Evolutionary conservation across 2,329 filamentous ascomycete species (phyloP), one percentile per base, ranked within the genome.

Genomic region (Fusarium palustre): DNA sequence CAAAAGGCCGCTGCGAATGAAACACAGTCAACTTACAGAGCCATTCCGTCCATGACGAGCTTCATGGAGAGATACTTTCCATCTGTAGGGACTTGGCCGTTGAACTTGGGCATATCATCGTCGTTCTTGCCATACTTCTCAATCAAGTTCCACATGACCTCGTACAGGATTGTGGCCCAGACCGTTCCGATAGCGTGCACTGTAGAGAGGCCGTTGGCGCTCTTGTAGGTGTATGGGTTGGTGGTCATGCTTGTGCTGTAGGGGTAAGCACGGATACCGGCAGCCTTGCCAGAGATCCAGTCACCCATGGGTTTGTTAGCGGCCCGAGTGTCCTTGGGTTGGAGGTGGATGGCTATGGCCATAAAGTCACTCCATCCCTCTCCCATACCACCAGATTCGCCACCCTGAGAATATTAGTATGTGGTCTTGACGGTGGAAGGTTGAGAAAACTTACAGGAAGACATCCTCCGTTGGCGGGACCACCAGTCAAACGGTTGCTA

Each of bases 341-440:
- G 84, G 59, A 86, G 71, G 50, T 82, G 80, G 62, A 87, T 79
- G 7, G 85, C 83, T 0, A 82, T 83, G 7, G 85, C 85, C 76
- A 83, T 84, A 76, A 87, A 86, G 67, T 88, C 86, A 58, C 82
- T 78, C 86, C 86, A 88, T 38, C 86, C 86, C 59, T 88, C 86
- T 34, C 85, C 86, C 86, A 88, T 87, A 39, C 86, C 86, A 11
- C 85, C 82, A 2, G 83, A 77, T 63, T 88, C 85, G n/a, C 80
- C 69, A 13, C 80, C 75, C 48, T 52, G n/a, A 25, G 7, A 39
- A 7, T 1, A 13, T 52, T 22, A 52, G 33, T 11, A 20, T 16
- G 8, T 9, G 2, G 4, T 12, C 3, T 3, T 20, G 3, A 8
- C 9, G 5, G 2, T 2, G 4, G 9, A 11, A 8, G 11, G 13